These are phyloP conservation scores for Onygenales sp. DNA, from an alignment of 2,329 filamentous ascomycete genomes.

Conservation along the genomic window DNA sequence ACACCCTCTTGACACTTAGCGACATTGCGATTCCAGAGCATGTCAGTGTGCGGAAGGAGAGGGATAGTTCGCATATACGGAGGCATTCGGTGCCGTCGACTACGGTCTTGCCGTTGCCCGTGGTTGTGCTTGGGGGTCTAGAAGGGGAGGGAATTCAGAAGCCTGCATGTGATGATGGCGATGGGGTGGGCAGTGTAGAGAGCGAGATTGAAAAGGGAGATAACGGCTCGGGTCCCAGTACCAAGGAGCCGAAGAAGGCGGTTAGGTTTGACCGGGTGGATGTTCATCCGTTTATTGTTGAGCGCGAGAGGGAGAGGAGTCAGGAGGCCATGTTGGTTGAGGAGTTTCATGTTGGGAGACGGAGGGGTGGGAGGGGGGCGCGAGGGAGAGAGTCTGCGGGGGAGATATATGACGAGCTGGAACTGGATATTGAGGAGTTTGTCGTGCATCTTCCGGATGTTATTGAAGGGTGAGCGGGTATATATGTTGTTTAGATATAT, in stretches of 20 bases:
- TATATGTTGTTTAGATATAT: too few species aligned
- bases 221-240: background rate
- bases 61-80: background rate
- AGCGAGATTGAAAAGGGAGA: background rate
- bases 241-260: background rate
- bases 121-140: background rate
- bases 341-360: background rate
- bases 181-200: background rate
- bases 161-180: background rate
- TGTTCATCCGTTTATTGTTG: constrained; percentile 2
- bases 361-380: background rate
- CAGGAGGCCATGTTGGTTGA: background rate
- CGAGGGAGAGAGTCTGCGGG: background rate
- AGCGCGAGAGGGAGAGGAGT: background rate
- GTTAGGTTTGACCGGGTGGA: constrained; percentile 5
- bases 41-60: background rate
- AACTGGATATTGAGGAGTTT: background rate
- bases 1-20: constrained; percentile 2
- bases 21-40: background rate
- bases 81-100: background rate
- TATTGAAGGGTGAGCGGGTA: background rate
- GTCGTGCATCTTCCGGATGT: constrained; percentile 1
- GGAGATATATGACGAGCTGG: constrained; percentile 38
- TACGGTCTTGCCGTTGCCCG: background rate
- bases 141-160: background rate